phyloP scores from a whole-genome alignment of 2,329 filamentous ascomycete genomes.

The Botrytis fragariae region DNA sequence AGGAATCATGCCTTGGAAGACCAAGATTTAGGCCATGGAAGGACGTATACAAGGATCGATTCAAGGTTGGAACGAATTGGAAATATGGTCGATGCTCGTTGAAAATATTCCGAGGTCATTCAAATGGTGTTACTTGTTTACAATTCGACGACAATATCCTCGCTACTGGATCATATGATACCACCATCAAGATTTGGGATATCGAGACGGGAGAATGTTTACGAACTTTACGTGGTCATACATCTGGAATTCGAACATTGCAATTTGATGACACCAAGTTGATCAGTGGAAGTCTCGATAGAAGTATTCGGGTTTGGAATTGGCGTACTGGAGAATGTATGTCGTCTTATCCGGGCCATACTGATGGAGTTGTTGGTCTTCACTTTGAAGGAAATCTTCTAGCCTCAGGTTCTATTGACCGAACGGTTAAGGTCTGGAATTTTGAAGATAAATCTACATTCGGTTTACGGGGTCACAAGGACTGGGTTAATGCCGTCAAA shows the following conservation, averaged over 20 bases:
- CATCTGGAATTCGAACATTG: constrained; percentile 77
- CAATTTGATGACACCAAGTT: constrained; percentile 92
- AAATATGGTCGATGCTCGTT: constrained; percentile 87
- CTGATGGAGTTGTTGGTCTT: constrained; percentile 77
- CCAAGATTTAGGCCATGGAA: constrained; percentile 78
- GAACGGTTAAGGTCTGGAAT: constrained; percentile 89
- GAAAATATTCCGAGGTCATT: constrained; percentile 81
- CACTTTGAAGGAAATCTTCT: constrained; percentile 84
- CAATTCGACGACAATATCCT: constrained; percentile 83
- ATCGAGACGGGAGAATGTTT: constrained; percentile 83
- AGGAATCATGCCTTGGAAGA: constrained; percentile 37
- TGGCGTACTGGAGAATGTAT: constrained; percentile 89
- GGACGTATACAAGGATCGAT: constrained; percentile 91
- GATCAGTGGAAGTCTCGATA: constrained; percentile 85
- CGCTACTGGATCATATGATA: constrained; percentile 92
- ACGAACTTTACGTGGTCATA: constrained; percentile 81
- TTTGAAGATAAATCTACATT: constrained; percentile 81
- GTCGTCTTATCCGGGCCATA: constrained; percentile 76
- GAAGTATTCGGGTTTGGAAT: constrained; percentile 91
- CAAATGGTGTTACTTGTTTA: constrained; percentile 72
- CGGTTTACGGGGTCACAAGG: constrained; percentile 76
- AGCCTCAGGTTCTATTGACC: constrained; percentile 86
- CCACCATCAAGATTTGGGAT: constrained; percentile 95
- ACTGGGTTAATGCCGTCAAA: constrained; percentile 96
- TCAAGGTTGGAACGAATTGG: constrained; percentile 96